A percentile compares a stretch with the other conserved stretches of the same genome.
phyloP scores from a whole-genome alignment of 768 basidiomycete species.

The Botryobasidium botryosum region DNA sequence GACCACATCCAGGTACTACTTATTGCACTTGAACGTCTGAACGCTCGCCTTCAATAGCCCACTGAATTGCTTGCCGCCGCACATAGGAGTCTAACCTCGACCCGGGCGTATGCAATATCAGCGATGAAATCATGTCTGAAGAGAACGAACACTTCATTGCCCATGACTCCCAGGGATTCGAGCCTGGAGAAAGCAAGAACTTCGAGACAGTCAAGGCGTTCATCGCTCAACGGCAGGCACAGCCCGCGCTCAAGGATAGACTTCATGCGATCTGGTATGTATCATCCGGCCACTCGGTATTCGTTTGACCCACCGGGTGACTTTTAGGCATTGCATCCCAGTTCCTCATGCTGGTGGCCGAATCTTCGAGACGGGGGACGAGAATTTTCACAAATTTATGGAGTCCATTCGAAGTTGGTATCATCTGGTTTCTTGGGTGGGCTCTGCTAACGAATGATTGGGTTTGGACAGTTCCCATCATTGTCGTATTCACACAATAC shows the following conservation, averaged over 20 bases:
- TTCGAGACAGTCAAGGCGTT: background rate
- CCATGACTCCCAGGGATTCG: conserved; percentile 1
- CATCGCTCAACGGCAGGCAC: background rate
- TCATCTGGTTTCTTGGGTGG: conserved; percentile 9
- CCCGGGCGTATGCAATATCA: too few species aligned
- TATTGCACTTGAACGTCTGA: too few species aligned
- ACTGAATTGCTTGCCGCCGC: too few species aligned
- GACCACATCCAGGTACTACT: too few species aligned
- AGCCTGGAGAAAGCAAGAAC: background rate
- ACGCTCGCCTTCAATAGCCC: too few species aligned
- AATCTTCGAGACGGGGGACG: conserved; percentile 17
- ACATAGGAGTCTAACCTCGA: too few species aligned
- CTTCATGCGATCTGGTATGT: background rate
- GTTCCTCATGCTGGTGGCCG: conserved; percentile 17
- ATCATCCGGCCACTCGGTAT: too few species aligned
- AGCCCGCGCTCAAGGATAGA: background rate
- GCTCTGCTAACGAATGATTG: background rate
- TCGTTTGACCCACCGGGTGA: background rate
- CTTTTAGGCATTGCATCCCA: conserved; percentile 19
- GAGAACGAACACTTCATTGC: background rate
- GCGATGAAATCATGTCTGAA: background rate
- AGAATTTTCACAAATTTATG: conserved; percentile 16
- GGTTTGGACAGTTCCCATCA: conserved; percentile 22
- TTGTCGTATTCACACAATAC: too few species aligned
- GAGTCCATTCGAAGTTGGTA: background rate